These are phyloP conservation scores for Talaromyces thailandensis DNA, from an alignment of 495 filamentous ascomycete genomes.

Conservation along the genomic window DNA sequence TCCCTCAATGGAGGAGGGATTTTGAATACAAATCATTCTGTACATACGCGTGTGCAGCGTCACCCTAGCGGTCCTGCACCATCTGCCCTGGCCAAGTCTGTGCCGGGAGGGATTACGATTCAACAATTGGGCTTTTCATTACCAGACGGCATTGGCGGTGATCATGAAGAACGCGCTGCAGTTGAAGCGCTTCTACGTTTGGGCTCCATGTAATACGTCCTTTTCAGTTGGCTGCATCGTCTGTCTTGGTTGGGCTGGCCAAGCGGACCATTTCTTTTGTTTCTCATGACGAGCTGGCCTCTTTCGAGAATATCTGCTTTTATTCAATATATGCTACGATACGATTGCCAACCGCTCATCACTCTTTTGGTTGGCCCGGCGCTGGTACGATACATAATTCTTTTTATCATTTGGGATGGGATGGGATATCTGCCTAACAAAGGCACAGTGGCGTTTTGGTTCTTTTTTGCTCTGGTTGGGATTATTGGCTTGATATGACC, in stretches of 20 bases:
- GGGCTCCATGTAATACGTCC: slow-evolving; percentile 67
- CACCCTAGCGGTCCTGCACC: slow-evolving; percentile 22
- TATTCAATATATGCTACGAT: slow-evolving; percentile 10
- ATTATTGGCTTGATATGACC: slow-evolving; percentile 5
- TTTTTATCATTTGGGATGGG: background rate
- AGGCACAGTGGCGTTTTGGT: slow-evolving; percentile 5
- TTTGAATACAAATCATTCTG: slow-evolving; percentile 17
- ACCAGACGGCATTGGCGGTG: slow-evolving; percentile 21
- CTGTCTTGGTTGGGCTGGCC: background rate
- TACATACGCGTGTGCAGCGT: slow-evolving; percentile 34
- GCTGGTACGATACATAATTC: background rate
- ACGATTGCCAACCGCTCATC: background rate
- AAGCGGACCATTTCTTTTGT: background rate
- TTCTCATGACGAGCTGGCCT: slow-evolving; percentile 13
- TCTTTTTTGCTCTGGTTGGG: background rate
- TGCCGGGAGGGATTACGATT: slow-evolving; percentile 27
- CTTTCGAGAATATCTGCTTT: slow-evolving; percentile 7
- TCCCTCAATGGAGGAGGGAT: slow-evolving; percentile 43
- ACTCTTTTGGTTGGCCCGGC: background rate
- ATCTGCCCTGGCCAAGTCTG: slow-evolving; percentile 28
- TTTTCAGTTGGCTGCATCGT: slow-evolving; percentile 3
- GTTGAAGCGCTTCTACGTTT: slow-evolving; percentile 76
- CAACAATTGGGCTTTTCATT: slow-evolving; percentile 25
- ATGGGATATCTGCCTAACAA: slow-evolving; percentile 3
- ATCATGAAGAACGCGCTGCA: slow-evolving; percentile 72